Percentiles rank a stretch among this genome's conserved stretches.
These are phyloP conservation scores for Hymenoscyphus occultus DNA, from an alignment of 2,329 filamentous ascomycete genomes.

Conservation along the genomic window DNA sequence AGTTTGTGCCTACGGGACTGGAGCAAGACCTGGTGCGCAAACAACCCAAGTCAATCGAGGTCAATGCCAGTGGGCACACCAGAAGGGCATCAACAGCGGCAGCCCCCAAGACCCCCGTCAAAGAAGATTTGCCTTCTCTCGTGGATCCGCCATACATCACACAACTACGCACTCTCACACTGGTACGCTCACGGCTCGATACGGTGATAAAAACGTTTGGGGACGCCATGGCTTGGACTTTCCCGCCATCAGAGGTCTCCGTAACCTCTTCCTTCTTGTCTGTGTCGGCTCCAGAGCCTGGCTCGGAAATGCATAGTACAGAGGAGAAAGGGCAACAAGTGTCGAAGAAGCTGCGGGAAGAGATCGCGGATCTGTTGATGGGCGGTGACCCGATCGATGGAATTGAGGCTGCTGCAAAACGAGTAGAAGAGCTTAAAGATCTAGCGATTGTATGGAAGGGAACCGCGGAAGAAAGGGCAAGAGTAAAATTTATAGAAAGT, in stretches of 20 bases:
- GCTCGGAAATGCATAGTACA: slow-evolving; percentile 61
- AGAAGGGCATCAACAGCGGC: slow-evolving; percentile 31
- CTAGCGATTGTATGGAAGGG: slow-evolving; percentile 85
- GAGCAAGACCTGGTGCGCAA: slow-evolving; percentile 29
- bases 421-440: slow-evolving; percentile 74
- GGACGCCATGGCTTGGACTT: slow-evolving; percentile 91
- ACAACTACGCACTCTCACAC: slow-evolving; percentile 76
- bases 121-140: slow-evolving; percentile 26
- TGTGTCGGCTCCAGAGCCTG: slow-evolving; percentile 79
- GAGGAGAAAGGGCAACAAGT: slow-evolving; percentile 87
- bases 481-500: slow-evolving; percentile 76
- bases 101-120: slow-evolving; percentile 29
- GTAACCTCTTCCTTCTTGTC: slow-evolving; percentile 84
- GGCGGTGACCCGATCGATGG: slow-evolving; percentile 60
- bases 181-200: slow-evolving; percentile 81
- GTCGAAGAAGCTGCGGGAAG: slow-evolving; percentile 65
- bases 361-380: slow-evolving; percentile 67
- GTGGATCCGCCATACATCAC: slow-evolving; percentile 66
- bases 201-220: slow-evolving; percentile 88
- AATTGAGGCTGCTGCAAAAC: slow-evolving; percentile 67
- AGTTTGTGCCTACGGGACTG: slow-evolving; percentile 61
- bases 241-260: slow-evolving; percentile 83
- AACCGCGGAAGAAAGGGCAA: slow-evolving; percentile 89
- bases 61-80: slow-evolving; percentile 24
- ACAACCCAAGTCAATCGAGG: slow-evolving; percentile 27